A percentile compares a stretch with the other conserved stretches of the same genome.
Evolutionary conservation across 306 rosid species (phyloP).

Genomic region (Medicago arabica): DNA sequence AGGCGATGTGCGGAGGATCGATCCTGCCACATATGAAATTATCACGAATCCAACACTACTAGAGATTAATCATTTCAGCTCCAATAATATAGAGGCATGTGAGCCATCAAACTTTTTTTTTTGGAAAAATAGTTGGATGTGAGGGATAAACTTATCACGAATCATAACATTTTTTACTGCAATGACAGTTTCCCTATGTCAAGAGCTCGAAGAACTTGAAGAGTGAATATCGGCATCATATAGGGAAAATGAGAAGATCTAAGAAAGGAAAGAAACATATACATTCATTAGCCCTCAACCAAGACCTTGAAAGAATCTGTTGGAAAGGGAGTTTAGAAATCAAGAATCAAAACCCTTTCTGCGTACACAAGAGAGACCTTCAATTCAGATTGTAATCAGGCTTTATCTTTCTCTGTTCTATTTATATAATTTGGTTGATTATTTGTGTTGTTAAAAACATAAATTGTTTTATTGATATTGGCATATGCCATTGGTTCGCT

Average conservation of each 20-base stretch:
- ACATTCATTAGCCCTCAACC: conserved; percentile 58
- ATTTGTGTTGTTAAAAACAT: conserved; percentile 21
- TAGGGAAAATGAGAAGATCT: conserved; percentile 44
- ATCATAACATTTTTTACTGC: conserved; percentile 25
- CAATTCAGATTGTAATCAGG: conserved; percentile 58
- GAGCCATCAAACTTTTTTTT: conserved; percentile 27
- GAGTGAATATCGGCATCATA: conserved; percentile 33
- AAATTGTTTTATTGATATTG: conserved; percentile 26
- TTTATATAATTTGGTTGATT: conserved; percentile 28
- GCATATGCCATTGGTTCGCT: too few species aligned
- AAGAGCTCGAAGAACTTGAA: conserved; percentile 39
- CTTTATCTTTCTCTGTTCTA: conserved; percentile 39
- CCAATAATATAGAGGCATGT: conserved; percentile 80
- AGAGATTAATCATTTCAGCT: conserved; percentile 77
- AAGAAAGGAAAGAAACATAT: conserved; percentile 40
- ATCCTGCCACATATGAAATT: conserved; percentile 53
- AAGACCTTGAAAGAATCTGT: conserved; percentile 68
- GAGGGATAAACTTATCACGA: conserved; percentile 25
- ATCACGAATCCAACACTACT: conserved; percentile 76
- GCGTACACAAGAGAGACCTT: conserved; percentile 72
- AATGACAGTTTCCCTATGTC: conserved; percentile 71
- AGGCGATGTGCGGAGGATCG: conserved; percentile 83
- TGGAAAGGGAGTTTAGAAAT: conserved; percentile 61
- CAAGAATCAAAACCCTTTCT: conserved; percentile 57
- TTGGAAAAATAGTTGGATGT: conserved; percentile 14